Evolutionary conservation across 768 basidiomycete species (phyloP), one percentile per base, ranked within the genome.

Genomic region (Leucocoprinus birnbaumii): DNA sequence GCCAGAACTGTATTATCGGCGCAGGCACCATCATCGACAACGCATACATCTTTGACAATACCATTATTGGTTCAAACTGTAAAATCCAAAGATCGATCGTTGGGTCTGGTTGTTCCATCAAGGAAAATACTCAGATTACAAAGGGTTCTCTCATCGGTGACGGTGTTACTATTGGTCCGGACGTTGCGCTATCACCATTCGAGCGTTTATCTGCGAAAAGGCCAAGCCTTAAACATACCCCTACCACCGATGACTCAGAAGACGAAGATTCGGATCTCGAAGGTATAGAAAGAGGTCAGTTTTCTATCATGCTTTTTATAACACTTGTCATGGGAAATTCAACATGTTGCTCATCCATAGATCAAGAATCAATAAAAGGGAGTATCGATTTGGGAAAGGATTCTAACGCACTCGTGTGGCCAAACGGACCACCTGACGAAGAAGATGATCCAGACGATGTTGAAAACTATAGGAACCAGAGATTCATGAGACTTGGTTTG

Each of bases 21-120:
- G 71, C 83, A 3, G 80, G 83, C 8, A 82, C 84, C 19, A 72
- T 83, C 55, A 80, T 99, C 55, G 75, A 76, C 26, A 73, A 89
- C 64, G 86, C 91, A 25, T 96, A 94, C 62, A 77, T 98, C 44
- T 94, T 94, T 64, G 90, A 94, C 61, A 82, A 83, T 51, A 86
- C 86, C 14, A 65, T 76, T 37, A 76, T 98, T 50, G 91, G 86
- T 25, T 77, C 86, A 53, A 79, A 83, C 43, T 87, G 85, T 63
- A 73, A 80, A n/a, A 74, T 98, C 47, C 80, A 85, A 62, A 76
- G 83, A 58, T 88, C 90, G 55, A 93, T 98, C 55, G 69, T 99
- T 19, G 96, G 94, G 3, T 75, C 84, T 21, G 81, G 80, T 9
- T 93, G 89, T n/a, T 69, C 70, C 27, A 78, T 99, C 50, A 83